Evolutionary conservation across 2,329 filamentous ascomycete genomes (phyloP), one percentile per base, ranked within the genome.

Genomic region (Alternaria arbusti): DNA sequence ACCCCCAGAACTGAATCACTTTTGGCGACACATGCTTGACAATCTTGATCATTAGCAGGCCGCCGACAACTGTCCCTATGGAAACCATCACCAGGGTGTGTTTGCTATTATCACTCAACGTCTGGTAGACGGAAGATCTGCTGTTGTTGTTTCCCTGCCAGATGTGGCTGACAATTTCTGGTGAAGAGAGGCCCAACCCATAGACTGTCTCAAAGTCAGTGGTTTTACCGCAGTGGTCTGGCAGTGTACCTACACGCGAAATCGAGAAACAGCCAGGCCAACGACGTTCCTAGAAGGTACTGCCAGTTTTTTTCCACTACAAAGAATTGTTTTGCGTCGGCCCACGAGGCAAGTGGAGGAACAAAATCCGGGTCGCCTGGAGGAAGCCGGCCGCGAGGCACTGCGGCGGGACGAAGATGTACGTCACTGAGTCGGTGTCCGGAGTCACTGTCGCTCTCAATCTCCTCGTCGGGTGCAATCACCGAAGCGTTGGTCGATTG

Each of bases 291-390:
- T 12, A 77, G 64, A 0, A 80, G 70, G 50, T 79, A 78, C 55
- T 74, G 72, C 75, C 78, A 80, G 63, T 80, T 80, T 9, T 76
- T 75, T 54, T 80, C 72, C 1, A 44, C 54, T 44, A 79, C 71
- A 59, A 80, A 79, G 62, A 75, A 80, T 8, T 72, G 54, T 57
- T 74, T 76, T 36, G 77, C 71, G 44, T 80, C 77, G 8, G 55
- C 36, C 68, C 70, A 71, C 1, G 76, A 78, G 15, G 75, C 75
- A 7, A 78, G 70, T 12, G 76, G 75, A 61, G 74, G 79, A 70
- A 84, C 83, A 56, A 85, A 82, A 68, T 83, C 86, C 63, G 86
- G 86, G 36, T 78, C 75, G 6, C 70, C 71, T 5, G 73, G 72
- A 20, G 69, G 64, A 43, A 74, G 54, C 15, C 71, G 60, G 10